A percentile compares a stretch with the other conserved stretches of the same genome.
These are phyloP conservation scores for Gloeopeniophorella convolvens DNA, from an alignment of 768 basidiomycete species.

Conservation along the genomic window DNA sequence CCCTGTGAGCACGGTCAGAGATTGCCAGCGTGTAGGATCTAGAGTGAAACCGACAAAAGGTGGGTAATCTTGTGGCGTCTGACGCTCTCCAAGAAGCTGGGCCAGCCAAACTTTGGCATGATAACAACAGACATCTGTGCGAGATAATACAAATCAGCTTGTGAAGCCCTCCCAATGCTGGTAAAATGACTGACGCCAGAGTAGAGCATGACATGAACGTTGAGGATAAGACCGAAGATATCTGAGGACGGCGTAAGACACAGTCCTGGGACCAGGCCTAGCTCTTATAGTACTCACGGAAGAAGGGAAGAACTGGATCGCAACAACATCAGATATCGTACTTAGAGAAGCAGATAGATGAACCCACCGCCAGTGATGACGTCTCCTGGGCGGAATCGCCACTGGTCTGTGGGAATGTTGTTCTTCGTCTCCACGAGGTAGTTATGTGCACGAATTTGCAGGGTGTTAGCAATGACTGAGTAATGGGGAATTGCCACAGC, in stretches of 20 bases:
- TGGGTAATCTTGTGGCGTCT: constrained; percentile 29
- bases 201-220: constrained; percentile 26
- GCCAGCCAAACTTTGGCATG: constrained; percentile 30
- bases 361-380: constrained; percentile 46
- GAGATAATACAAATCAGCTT: background rate
- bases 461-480: constrained; percentile 49
- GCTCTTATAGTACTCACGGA: too few species aligned
- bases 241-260: too few species aligned
- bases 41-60: constrained; percentile 24
- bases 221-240: constrained; percentile 34
- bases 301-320: constrained; percentile 24
- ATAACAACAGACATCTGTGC: constrained; percentile 28
- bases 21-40: background rate
- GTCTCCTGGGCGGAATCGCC: constrained; percentile 49
- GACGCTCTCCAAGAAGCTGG: constrained; percentile 31
- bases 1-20: constrained; percentile 3
- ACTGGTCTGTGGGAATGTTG: constrained; percentile 28
- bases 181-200: constrained; percentile 20
- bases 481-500: constrained; percentile 62
- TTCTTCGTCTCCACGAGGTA: constrained; percentile 29
- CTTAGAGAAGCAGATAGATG: background rate
- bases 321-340: constrained; percentile 1
- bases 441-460: constrained; percentile 22
- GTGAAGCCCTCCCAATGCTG: background rate
- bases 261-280: too few species aligned